Evolutionary conservation across 768 basidiomycete species (phyloP).

Genomic region (Russula vinacea): DNA sequence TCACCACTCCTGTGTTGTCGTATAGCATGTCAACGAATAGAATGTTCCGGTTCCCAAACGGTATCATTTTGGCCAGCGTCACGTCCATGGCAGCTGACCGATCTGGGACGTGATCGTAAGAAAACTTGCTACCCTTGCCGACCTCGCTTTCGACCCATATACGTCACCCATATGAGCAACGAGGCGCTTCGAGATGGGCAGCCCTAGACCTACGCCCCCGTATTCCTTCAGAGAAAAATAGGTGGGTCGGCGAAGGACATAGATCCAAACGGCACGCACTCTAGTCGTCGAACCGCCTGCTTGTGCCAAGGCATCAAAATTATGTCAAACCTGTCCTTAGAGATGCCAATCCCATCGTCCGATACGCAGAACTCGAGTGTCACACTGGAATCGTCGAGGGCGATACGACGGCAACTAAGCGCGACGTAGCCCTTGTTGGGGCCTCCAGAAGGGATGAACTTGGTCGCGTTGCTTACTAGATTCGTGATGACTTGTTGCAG

Average conservation of each 20-base stretch:
- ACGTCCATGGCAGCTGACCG: slow-evolving; percentile 68
- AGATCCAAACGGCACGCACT: slow-evolving; percentile 44
- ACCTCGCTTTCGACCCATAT: slow-evolving; percentile 99
- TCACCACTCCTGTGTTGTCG: slow-evolving; percentile 72
- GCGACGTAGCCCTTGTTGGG: slow-evolving; percentile 85
- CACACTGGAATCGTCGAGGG: slow-evolving; percentile 76
- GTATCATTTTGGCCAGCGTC: slow-evolving; percentile 74
- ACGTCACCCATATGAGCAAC: slow-evolving; percentile 93
- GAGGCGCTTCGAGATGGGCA: slow-evolving; percentile 96
- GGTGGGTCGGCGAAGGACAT: background rate
- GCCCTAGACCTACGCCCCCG: slow-evolving; percentile 92
- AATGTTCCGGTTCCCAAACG: slow-evolving; percentile 84
- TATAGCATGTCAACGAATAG: slow-evolving; percentile 85
- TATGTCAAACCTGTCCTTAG: slow-evolving; percentile 94
- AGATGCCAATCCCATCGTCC: slow-evolving; percentile 98
- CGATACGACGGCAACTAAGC: slow-evolving; percentile 76
- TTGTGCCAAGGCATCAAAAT: slow-evolving; percentile 99
- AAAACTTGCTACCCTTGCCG: slow-evolving; percentile 89
- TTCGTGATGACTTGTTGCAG: slow-evolving; percentile 95
- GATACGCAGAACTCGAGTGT: slow-evolving; percentile 96
- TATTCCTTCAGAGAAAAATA: slow-evolving; percentile 64
- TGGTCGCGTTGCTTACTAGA: slow-evolving; percentile 93
- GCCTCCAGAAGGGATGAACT: slow-evolving; percentile 85
- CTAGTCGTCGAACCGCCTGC: slow-evolving; percentile 97
- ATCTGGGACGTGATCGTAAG: slow-evolving; percentile 91